A percentile compares a stretch with the other conserved stretches of the same genome.
Evolutionary conservation across 495 filamentous ascomycete genomes (phyloP).

Genomic region (Pyrenula massariospora): DNA sequence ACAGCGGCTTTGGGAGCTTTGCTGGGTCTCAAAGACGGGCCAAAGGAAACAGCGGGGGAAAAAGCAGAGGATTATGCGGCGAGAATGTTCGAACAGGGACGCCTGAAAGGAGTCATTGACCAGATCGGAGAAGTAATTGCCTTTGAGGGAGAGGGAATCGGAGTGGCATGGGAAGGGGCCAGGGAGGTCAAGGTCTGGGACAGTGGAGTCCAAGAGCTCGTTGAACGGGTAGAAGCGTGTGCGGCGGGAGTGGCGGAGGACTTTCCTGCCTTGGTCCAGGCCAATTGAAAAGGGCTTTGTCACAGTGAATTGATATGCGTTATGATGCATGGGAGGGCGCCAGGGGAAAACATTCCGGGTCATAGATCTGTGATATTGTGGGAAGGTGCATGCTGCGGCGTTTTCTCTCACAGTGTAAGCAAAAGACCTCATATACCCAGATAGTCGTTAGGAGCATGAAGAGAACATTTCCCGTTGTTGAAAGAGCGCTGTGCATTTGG

Average conservation of each 20-base stretch:
- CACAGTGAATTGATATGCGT: too few relatives aligned
- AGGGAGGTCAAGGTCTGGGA: constrained; percentile 79
- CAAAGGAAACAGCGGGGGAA: constrained; percentile 44
- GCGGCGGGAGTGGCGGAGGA: constrained; percentile 35
- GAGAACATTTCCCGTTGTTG: too few relatives aligned
- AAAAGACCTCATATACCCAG: too few relatives aligned
- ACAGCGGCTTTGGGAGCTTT: constrained; percentile 65
- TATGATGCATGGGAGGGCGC: too few relatives aligned
- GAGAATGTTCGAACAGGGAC: constrained; percentile 87
- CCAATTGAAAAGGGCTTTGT: too few relatives aligned
- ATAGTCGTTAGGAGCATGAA: too few relatives aligned
- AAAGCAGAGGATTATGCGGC: constrained; percentile 88
- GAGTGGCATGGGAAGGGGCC: constrained; percentile 33
- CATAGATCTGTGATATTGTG: too few relatives aligned
- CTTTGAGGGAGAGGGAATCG: constrained; percentile 66
- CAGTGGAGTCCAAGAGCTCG: constrained; percentile 67
- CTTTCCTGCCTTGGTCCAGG: too few relatives aligned
- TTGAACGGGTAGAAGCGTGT: constrained; percentile 82
- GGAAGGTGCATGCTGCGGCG: too few relatives aligned
- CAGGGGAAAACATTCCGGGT: too few relatives aligned
- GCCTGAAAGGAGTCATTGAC: constrained; percentile 79
- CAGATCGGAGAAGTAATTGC: constrained; percentile 84
- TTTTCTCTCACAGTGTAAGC: too few relatives aligned
- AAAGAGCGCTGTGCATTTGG: too few relatives aligned
- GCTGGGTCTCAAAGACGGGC: constrained; percentile 46